A percentile compares a stretch with the other conserved stretches of the same genome.
Evolutionary conservation across 2,329 filamentous ascomycete species (phyloP).

Genomic region (Magnaporthiopsis incrustans): DNA sequence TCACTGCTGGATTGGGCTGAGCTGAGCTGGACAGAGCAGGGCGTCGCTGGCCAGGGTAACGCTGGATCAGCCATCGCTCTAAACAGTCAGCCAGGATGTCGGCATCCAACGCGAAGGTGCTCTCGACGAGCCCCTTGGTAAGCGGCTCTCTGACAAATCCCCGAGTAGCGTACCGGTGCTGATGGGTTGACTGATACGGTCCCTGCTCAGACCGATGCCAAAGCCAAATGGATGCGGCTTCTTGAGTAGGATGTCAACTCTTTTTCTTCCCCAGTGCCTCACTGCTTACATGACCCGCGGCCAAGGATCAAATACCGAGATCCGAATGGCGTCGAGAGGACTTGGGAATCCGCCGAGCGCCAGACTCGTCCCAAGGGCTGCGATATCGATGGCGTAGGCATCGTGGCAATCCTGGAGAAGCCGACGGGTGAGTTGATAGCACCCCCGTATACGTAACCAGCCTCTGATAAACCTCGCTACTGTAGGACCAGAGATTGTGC

Average conservation of each 20-base stretch:
- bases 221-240: not conserved
- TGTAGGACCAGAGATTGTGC: slow-evolving; percentile 45
- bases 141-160: not conserved
- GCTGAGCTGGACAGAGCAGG: not conserved
- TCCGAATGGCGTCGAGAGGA: slow-evolving; percentile 47
- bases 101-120: not conserved
- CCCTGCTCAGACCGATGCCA: not conserved
- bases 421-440: slow-evolving; percentile 27
- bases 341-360: slow-evolving; percentile 69
- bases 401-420: slow-evolving; percentile 59
- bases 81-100: not conserved
- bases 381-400: slow-evolving; percentile 65
- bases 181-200: not conserved
- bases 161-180: not conserved
- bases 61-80: not conserved
- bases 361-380: slow-evolving; percentile 53
- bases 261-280: not conserved
- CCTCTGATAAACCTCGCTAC: not conserved
- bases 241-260: not conserved
- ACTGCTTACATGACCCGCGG: slow-evolving; percentile 7
- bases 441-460: not conserved
- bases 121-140: not conserved
- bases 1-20: not conserved
- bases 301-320: slow-evolving; percentile 56
- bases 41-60: not conserved